phyloP scores from a whole-genome alignment of 768 basidiomycete genomes.

The Tylopilus felleus region DNA sequence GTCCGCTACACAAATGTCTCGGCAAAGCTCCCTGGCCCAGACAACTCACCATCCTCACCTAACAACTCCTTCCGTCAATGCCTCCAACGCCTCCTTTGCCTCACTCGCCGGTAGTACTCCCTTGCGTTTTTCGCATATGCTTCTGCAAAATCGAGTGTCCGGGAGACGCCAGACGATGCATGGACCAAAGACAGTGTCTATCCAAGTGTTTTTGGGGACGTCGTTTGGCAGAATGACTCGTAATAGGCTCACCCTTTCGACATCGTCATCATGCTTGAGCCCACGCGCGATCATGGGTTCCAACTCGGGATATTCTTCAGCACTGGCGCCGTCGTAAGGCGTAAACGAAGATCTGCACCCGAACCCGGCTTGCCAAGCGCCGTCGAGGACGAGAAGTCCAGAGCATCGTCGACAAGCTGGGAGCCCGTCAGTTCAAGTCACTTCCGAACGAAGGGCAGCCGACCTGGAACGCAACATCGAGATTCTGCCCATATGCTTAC shows the following conservation, averaged over 20 bases:
- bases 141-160: conserved; percentile 73
- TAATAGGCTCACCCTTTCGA: conserved; percentile 57
- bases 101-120: conserved; percentile 79
- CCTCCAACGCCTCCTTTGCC: conserved; percentile 71
- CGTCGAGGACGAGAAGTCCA: conserved; percentile 83
- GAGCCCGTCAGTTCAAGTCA: not conserved
- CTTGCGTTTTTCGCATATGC: conserved; percentile 75
- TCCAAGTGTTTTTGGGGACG: not conserved
- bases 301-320: conserved; percentile 79
- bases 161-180: conserved; percentile 68
- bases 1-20: too few species aligned
- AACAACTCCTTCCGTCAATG: conserved; percentile 65
- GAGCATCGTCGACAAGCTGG: conserved; percentile 91
- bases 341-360: conserved; percentile 78
- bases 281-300: conserved; percentile 75
- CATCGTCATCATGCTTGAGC: conserved; percentile 75
- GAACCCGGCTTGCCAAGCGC: conserved; percentile 83
- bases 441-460: not conserved
- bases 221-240: not conserved
- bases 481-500: conserved; percentile 46
- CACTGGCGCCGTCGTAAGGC: conserved; percentile 82
- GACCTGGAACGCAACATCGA: conserved; percentile 3
- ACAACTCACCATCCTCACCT: conserved; percentile 55
- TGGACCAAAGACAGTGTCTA: conserved; percentile 62
- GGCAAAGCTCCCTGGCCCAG: too few species aligned